Conservation (phyloP, 352 stramenopile species). For the Phytophthora rubi region DNA sequence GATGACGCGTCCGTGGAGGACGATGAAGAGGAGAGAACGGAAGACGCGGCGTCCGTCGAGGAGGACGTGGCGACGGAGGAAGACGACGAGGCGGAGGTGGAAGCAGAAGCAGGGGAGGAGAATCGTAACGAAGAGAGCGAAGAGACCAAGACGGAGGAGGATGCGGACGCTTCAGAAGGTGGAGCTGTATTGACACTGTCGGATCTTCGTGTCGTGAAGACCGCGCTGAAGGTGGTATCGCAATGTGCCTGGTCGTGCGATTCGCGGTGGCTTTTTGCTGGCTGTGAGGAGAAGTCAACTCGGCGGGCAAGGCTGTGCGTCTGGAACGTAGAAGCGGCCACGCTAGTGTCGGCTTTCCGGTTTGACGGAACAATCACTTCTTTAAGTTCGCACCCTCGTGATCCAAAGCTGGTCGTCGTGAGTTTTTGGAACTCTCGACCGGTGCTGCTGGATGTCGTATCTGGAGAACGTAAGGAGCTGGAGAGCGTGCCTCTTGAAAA, state of each 20-base stretch:
- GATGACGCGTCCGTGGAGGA: conserved; percentile 46
- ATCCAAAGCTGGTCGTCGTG: conserved; percentile 63
- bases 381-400: conserved; percentile 57
- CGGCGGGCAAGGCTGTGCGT: conserved; percentile 60
- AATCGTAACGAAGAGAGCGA: conserved; percentile 20
- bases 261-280: conserved; percentile 61
- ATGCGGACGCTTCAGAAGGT: conserved; percentile 8
- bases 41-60: conserved; percentile 41
- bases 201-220: conserved; percentile 62
- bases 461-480: conserved; percentile 38
- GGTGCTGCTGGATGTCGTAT: conserved; percentile 57
- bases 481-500: conserved; percentile 56
- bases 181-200: conserved; percentile 43
- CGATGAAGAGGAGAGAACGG: conserved; percentile 42
- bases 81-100: conserved; percentile 19
- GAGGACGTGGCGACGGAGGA: conserved; percentile 44
- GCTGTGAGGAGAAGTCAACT: conserved; percentile 73
- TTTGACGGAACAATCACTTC: conserved; percentile 67
- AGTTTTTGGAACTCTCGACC: conserved; percentile 66
- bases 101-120: conserved; percentile 27
- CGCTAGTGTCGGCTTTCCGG: conserved; percentile 59
- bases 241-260: conserved; percentile 74
- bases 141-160: conserved; percentile 30
- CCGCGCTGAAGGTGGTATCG: conserved; percentile 66
- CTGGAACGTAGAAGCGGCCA: conserved; percentile 69